phyloP scores from a whole-genome alignment of 495 filamentous ascomycete species.

The Neurospora hispaniola region DNA sequence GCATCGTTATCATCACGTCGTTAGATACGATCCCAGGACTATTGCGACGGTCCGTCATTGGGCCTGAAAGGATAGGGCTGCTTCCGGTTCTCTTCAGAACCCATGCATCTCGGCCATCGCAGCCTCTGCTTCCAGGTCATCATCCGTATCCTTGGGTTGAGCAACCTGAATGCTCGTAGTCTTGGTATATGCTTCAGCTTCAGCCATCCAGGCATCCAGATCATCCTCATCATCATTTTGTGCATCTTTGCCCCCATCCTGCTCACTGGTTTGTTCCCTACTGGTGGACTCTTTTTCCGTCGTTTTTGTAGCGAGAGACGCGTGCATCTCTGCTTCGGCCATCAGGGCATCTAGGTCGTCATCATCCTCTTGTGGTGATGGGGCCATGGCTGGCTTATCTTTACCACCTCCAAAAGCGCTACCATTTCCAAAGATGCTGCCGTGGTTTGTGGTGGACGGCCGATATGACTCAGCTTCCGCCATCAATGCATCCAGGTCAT shows the following conservation, averaged over 20 bases:
- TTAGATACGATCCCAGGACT: not conserved
- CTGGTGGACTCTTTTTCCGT: not conserved
- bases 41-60: not conserved
- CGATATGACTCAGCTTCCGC: constrained; percentile 33
- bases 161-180: not conserved
- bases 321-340: constrained; percentile 30
- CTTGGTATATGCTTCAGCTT: constrained; percentile 7
- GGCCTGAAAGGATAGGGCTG: not conserved
- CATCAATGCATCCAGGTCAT: constrained; percentile 44
- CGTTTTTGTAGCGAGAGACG: not conserved
- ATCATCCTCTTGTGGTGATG: constrained; percentile 1
- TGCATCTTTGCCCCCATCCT: constrained; percentile 6
- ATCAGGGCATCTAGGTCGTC: constrained; percentile 37
- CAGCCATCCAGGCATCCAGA: constrained; percentile 16
- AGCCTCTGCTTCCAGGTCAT: constrained; percentile 47
- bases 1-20: not conserved
- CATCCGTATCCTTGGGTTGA: constrained; percentile 3
- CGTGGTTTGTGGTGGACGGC: not conserved
- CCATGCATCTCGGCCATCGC: constrained; percentile 58
- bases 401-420: constrained; percentile 16
- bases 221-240: constrained; percentile 8
- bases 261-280: not conserved
- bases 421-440: not conserved
- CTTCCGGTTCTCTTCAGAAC: constrained; percentile 36
- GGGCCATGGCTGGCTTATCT: not conserved